A percentile compares a stretch with the other conserved stretches of the same genome.
These are phyloP conservation scores for Fibroporia radiculosa DNA, from an alignment of 768 basidiomycete genomes.

Conservation along the genomic window DNA sequence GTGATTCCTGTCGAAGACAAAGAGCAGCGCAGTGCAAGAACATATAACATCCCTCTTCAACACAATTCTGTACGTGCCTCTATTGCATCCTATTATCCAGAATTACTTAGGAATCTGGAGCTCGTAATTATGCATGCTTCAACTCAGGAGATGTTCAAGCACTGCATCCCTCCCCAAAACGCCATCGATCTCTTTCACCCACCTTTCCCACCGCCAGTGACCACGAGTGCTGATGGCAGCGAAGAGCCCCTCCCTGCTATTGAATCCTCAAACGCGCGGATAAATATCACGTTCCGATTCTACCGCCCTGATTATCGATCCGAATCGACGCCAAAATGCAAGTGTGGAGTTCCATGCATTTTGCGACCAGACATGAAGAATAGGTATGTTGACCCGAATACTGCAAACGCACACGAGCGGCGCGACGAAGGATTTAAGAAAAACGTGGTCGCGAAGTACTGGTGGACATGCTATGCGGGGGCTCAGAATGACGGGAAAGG, in stretches of 20 bases:
- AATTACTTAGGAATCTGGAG: constrained; percentile 26
- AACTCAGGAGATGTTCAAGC: constrained; percentile 78
- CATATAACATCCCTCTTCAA: constrained; percentile 66
- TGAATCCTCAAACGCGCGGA: constrained; percentile 57
- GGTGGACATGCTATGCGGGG: constrained; percentile 78
- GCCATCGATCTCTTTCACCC: constrained; percentile 70
- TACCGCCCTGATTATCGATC: constrained; percentile 77
- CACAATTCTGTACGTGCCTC: constrained; percentile 63
- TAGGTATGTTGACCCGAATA: constrained; percentile 25
- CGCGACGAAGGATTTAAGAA: neutral
- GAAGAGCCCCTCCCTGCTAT: constrained; percentile 3
- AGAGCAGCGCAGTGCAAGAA: constrained; percentile 50
- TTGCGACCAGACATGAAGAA: constrained; percentile 78
- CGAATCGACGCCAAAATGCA: constrained; percentile 57
- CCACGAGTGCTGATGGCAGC: constrained; percentile 1
- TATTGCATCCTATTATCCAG: neutral
- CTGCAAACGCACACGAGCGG: neutral
- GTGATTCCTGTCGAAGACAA: constrained; percentile 61
- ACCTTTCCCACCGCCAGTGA: constrained; percentile 19
- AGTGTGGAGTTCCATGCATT: constrained; percentile 64
- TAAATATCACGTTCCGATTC: constrained; percentile 84
- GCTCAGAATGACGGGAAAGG: constrained; percentile 82
- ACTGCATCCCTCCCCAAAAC: constrained; percentile 65
- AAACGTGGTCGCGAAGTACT: constrained; percentile 46
- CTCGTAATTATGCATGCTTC: constrained; percentile 84